Evolutionary conservation across 495 filamentous ascomycete genomes (phyloP).

Genomic region (Glonium stellatum): DNA sequence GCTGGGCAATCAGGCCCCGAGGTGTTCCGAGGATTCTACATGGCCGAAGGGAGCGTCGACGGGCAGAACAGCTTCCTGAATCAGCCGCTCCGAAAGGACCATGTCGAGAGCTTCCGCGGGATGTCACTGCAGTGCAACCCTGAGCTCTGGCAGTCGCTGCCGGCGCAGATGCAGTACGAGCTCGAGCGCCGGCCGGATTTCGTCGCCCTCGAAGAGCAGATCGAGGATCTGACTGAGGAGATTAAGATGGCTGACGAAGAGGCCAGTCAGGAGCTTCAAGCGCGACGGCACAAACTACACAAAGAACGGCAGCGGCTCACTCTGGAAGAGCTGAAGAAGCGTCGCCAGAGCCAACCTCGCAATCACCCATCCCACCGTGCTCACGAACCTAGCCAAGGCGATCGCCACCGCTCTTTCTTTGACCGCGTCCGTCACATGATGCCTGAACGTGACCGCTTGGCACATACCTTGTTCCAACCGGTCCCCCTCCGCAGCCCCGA

Average conservation of each 20-base stretch:
- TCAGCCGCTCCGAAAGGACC: neutral
- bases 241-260: constrained; percentile 3
- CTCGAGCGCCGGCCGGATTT: constrained; percentile 19
- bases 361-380: constrained; percentile 14
- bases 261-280: neutral
- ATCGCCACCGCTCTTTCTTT: constrained; percentile 18
- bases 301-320: constrained; percentile 14
- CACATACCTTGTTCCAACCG: constrained; percentile 11
- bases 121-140: constrained; percentile 21
- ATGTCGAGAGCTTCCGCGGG: constrained; percentile 19
- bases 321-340: constrained; percentile 18
- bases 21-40: neutral
- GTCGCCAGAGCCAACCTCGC: constrained; percentile 13
- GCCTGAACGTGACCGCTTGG: constrained; percentile 16
- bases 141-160: constrained; percentile 20
- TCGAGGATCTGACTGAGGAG: constrained; percentile 12
- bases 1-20: neutral
- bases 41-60: neutral
- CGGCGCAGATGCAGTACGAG: constrained; percentile 17
- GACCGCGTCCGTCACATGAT: constrained; percentile 20
- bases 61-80: neutral
- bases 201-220: constrained; percentile 12
- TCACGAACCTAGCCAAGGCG: constrained; percentile 10
- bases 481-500: constrained; percentile 15
- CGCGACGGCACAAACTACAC: constrained; percentile 4